Percentiles rank a stretch among this genome's conserved stretches.
phyloP scores from a whole-genome alignment of 805 yeast species.

The Monosporozyma aerobia region DNA sequence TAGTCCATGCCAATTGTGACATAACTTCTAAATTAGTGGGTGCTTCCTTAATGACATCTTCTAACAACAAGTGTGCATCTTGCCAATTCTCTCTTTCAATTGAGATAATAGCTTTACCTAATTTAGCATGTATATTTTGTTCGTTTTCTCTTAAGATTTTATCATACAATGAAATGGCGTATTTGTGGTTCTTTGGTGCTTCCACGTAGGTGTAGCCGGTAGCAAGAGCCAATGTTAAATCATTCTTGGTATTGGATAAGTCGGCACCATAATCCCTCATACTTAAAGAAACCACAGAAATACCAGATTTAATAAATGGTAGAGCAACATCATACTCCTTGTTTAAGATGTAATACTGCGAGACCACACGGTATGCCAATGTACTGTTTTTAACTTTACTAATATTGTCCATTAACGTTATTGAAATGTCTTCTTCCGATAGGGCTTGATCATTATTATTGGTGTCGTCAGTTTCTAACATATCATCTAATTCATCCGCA shows the following conservation, averaged over 20 bases:
- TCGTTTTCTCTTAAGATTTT: conserved; percentile 41
- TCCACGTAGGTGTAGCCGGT: conserved; percentile 74
- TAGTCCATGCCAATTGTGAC: conserved; percentile 73
- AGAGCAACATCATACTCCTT: conserved; percentile 59
- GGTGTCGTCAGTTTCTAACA: conserved; percentile 21
- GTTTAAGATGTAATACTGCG: conserved; percentile 48
- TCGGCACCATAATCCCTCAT: conserved; percentile 39
- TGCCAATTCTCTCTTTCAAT: conserved; percentile 52
- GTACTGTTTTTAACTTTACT: conserved; percentile 38
- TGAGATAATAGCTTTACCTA: conserved; percentile 75
- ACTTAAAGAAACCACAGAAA: conserved; percentile 42
- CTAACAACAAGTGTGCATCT: conserved; percentile 47
- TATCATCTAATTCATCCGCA: conserved; percentile 19
- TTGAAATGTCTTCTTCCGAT: conserved; percentile 39
- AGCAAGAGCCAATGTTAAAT: conserved; percentile 59
- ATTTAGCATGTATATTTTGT: conserved; percentile 48
- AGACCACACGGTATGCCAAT: conserved; percentile 56
- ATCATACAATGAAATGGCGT: conserved; percentile 67
- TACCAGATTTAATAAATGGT: conserved; percentile 50
- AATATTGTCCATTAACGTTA: conserved; percentile 44
- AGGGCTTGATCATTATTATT: conserved; percentile 11
- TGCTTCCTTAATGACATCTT: conserved; percentile 37
- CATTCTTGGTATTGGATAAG: conserved; percentile 45
- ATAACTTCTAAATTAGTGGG: conserved; percentile 53
- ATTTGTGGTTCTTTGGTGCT: conserved; percentile 77